Evolutionary conservation across 805 yeast species (phyloP).

Genomic region (Wickerhamiella nectarea): DNA sequence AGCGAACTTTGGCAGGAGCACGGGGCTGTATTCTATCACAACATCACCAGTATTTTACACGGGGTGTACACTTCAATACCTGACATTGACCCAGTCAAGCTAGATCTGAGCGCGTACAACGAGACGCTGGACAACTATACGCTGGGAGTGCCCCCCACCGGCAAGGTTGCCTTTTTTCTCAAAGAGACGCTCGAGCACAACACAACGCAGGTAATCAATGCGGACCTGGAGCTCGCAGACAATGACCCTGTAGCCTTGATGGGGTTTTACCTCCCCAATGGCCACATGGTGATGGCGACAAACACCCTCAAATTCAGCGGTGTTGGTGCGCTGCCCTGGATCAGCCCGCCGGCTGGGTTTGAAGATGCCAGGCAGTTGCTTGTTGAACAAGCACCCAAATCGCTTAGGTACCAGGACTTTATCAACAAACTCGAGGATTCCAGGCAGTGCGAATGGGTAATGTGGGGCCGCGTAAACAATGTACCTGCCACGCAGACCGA

Average conservation of each 20-base stretch:
- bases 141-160: not conserved
- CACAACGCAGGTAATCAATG: constrained; percentile 6
- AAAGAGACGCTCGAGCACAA: constrained; percentile 11
- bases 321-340: constrained; percentile 22
- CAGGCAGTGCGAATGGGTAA: constrained; percentile 56
- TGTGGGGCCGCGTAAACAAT: constrained; percentile 56
- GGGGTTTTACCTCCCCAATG: constrained; percentile 28
- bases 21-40: constrained; percentile 3
- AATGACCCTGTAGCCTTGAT: constrained; percentile 2
- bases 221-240: not conserved
- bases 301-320: constrained; percentile 26
- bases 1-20: constrained; percentile 2
- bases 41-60: constrained; percentile 9
- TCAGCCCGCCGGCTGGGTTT: constrained; percentile 34
- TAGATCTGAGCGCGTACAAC: not conserved
- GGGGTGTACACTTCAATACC: constrained; percentile 3
- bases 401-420: constrained; percentile 35
- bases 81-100: not conserved
- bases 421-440: constrained; percentile 36
- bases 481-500: constrained; percentile 41
- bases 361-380: constrained; percentile 36
- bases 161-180: constrained; percentile 4
- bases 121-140: constrained; percentile 5
- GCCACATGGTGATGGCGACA: constrained; percentile 24
- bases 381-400: constrained; percentile 36